Base-by-base conservation (phyloP, 768 basidiomycete genomes). In the Leucocoprinus sp. region DNA sequence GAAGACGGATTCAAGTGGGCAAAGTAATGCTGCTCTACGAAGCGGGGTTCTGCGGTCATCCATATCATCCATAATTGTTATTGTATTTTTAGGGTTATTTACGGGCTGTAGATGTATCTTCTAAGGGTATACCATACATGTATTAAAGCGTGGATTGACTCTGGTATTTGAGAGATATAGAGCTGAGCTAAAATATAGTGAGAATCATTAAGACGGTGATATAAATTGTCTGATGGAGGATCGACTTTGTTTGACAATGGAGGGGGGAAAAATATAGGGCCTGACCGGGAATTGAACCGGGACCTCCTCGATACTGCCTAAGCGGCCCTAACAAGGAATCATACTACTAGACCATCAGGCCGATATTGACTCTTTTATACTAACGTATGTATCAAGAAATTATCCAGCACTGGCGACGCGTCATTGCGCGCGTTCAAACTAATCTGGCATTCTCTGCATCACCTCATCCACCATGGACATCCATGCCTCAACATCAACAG, bases 261-360 rank as follows among this genome's bases (percentile, higher is more conserved):
- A n/a, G n/a, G n/a, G n/a, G n/a, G n/a, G n/a, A n/a, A n/a, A n/a
- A n/a, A n/a, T n/a, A n/a, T n/a, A n/a, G 73, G 80, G 78, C 81
- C 79, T 80, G 71, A 74, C 80, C 75, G 80, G 80, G 82, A 82
- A 82, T 84, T 82, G 82, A 85, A 84, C 82, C 80, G 75, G 80
- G 80, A 83, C 83, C 82, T 84, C 81, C 81, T 82, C 80, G 75
- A 81, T 48, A 57, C 54, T 36, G 48, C 44, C 38, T 24, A 21
- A 47, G n/a, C 9, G 29, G 46, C 71, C 71, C 73, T 74, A 74
- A 74, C 72, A 75, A 75, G 72, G 73, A 74, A 73, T 75, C 72
- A 74, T 72, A 71, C 72, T 71, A 72, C 69, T 72, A 72, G 70
- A 70, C 65, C 66, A 71, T 69, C 68, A 71, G 68, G 70, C 68